Conservation (phyloP, 768 basidiomycete genomes). For the Collybia sordida region DNA sequence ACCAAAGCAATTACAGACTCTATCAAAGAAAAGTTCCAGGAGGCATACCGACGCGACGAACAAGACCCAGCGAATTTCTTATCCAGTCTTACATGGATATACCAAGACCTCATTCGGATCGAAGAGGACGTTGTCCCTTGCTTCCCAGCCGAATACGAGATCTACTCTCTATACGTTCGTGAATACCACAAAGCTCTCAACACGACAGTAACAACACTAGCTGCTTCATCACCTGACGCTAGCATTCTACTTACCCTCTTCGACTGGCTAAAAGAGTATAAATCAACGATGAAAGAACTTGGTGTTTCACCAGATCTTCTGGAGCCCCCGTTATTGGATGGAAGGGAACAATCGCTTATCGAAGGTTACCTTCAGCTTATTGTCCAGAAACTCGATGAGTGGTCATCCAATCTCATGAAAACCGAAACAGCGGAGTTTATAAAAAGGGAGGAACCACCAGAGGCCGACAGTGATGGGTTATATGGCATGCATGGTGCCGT, state of each 20-base stretch:
- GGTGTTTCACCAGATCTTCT: constrained; percentile 78
- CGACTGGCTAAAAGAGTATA: constrained; percentile 96
- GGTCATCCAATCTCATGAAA: constrained; percentile 92
- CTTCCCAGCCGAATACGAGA: constrained; percentile 92
- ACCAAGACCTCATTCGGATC: constrained; percentile 92
- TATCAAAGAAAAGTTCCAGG: constrained; percentile 69
- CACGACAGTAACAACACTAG: constrained; percentile 64
- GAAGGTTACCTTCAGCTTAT: constrained; percentile 95
- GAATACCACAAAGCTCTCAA: constrained; percentile 91
- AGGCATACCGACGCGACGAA: constrained; percentile 60
- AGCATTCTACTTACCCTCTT: constrained; percentile 81
- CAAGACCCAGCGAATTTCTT: constrained; percentile 73
- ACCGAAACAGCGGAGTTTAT: constrained; percentile 86
- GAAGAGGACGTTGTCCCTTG: constrained; percentile 87
- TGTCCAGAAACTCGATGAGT: constrained; percentile 94
- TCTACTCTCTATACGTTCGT: constrained; percentile 78
- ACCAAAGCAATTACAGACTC: constrained; percentile 77
- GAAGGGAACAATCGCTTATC: constrained; percentile 90
- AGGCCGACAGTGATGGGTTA: constrained; percentile 83
- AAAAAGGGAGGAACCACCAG: constrained; percentile 81
- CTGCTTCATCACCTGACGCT: constrained; percentile 82
- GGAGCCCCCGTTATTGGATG: constrained; percentile 89
- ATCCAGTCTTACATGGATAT: constrained; percentile 83
- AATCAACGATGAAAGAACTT: constrained; percentile 92
- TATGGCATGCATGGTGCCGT: constrained; percentile 92